Percentiles rank a stretch among this genome's conserved stretches.
phyloP scores from a whole-genome alignment of 2,329 filamentous ascomycete genomes.

The Talaromyces sp. region DNA sequence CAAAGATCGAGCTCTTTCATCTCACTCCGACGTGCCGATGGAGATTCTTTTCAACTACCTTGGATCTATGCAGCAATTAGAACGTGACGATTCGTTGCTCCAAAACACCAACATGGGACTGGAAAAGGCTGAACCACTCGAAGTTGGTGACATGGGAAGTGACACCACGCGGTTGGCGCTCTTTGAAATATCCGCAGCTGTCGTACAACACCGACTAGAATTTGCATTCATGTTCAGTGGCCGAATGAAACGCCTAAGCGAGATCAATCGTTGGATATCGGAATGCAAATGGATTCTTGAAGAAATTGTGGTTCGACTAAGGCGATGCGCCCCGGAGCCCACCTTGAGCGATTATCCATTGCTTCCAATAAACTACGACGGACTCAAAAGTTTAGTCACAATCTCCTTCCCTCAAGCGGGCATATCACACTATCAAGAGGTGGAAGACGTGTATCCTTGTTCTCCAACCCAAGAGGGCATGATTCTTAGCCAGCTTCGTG shows the following conservation, averaged over 20 bases:
- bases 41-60: constrained; percentile 47
- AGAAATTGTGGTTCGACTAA: constrained; percentile 31
- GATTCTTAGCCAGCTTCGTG: constrained; percentile 46
- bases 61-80: constrained; percentile 43
- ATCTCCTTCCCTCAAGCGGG: constrained; percentile 41
- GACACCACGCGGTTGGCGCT: constrained; percentile 49
- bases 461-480: constrained; percentile 44
- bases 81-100: constrained; percentile 46
- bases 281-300: constrained; percentile 38
- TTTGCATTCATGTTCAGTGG: constrained; percentile 54
- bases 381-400: constrained; percentile 39
- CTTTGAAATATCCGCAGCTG: constrained; percentile 54
- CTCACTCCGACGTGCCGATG: constrained; percentile 36
- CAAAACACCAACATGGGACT: constrained; percentile 47
- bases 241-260: constrained; percentile 48
- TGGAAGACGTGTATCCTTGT: constrained; percentile 45
- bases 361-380: constrained; percentile 45
- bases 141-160: constrained; percentile 47
- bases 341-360: constrained; percentile 49
- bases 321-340: constrained; percentile 26
- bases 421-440: constrained; percentile 27
- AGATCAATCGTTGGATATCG: constrained; percentile 46
- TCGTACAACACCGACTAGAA: constrained; percentile 47
- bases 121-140: constrained; percentile 45
- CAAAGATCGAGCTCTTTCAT: constrained; percentile 35